A percentile compares a stretch with the other conserved stretches of the same genome.
These are phyloP conservation scores for Mucuna pruriens DNA, from an alignment of 306 rosid species.

Conservation along the genomic window DNA sequence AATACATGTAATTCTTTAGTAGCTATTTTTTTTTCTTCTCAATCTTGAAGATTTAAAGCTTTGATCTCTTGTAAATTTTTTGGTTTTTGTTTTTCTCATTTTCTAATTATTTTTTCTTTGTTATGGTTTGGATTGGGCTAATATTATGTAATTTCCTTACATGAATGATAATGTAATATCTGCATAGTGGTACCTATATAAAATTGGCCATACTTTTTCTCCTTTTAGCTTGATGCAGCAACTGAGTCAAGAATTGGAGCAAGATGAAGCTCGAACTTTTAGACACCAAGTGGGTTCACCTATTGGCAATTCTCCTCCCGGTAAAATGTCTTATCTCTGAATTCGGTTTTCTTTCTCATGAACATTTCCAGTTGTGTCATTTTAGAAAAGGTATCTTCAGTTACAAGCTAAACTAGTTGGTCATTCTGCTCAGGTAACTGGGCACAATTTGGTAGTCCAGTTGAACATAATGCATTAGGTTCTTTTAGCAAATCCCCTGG, in stretches of 20 bases:
- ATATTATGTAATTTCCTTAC: neutral
- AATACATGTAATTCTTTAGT: neutral
- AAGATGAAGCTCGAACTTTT: slow-evolving; percentile 70
- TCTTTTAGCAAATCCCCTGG: slow-evolving; percentile 72
- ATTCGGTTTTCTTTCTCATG: slow-evolving; percentile 14
- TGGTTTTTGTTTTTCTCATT: neutral
- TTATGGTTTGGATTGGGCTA: neutral
- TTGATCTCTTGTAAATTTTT: neutral
- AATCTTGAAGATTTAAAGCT: neutral
- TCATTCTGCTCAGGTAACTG: slow-evolving; percentile 65
- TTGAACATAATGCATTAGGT: slow-evolving; percentile 65
- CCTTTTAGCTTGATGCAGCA: slow-evolving; percentile 78
- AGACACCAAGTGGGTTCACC: slow-evolving; percentile 83
- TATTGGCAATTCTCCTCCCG: slow-evolving; percentile 84
- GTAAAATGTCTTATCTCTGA: slow-evolving; percentile 45
- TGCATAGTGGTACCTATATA: slow-evolving; percentile 7
- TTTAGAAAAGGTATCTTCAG: slow-evolving; percentile 3
- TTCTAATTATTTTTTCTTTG: neutral
- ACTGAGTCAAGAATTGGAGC: slow-evolving; percentile 83
- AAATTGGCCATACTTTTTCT: slow-evolving; percentile 2
- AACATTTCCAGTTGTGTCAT: slow-evolving; percentile 2
- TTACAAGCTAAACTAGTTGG: slow-evolving; percentile 26
- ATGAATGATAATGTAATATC: neutral
- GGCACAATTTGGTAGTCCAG: slow-evolving; percentile 79
- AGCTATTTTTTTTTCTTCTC: too few relatives aligned